Evolutionary conservation across 2,329 filamentous ascomycete species (phyloP), one percentile per base, ranked within the genome.

Genomic region (Aureobasidium sp.): DNA sequence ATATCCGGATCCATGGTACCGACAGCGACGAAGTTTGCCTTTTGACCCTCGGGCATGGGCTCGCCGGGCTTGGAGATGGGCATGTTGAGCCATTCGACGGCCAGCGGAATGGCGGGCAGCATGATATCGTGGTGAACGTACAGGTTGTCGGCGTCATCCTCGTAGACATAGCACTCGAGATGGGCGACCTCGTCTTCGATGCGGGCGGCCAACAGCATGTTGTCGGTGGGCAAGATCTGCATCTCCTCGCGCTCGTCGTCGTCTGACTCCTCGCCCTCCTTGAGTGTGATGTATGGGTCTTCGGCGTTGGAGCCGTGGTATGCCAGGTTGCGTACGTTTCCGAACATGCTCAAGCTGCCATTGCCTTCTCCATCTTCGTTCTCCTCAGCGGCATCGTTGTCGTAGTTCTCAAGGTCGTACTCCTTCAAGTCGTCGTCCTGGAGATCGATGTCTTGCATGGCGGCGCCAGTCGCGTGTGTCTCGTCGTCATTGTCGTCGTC

Each of bases 41-140:
- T 83, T 48, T 58, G 54, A 29, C 84, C 81, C 65, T 89, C 85
- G 64, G 84, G 83, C 45, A 83, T 82, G 5, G 81, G 77, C 49
- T 74, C 78, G 32, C 54, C 54, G 11, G 81, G 76, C 73, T 91
- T 90, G 66, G 89, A 87, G 39, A 96, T 91, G n/a, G 91, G 88
- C 61, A 96, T 82, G 73, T 97, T 90, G 48, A 99, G 78, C 94
- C 94, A 99, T 78, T 99, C 94, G 44, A 97, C 83, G 70, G 91
- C 94, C 7, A 99, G 85, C 11, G 94, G 94, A 71, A 99, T 96
- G 29, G 93, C 93, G 36, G 94, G 94, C 61, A 99, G 83, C 93
- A 99, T 97, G 69, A 99, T 96, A 75, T 99, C 94, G 82, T 99
- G 94, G 78, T 99, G 94, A 29, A 99, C 93, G 74, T 99, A 99